Conservation (phyloP, 2,329 filamentous ascomycete genomes). For the Penicillium sp. region DNA sequence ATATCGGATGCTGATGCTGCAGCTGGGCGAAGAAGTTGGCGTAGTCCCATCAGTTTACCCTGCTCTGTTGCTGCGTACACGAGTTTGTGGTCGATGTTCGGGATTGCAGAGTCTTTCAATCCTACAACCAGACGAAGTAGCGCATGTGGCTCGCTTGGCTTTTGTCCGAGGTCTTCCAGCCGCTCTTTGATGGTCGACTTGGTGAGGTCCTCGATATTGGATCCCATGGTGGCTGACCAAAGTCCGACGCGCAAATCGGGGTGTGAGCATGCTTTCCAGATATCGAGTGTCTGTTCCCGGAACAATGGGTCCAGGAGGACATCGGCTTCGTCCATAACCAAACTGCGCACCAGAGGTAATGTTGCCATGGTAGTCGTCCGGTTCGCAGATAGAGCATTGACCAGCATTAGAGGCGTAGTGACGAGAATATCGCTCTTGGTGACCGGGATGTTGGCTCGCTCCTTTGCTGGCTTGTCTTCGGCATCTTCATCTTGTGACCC, state of each 20-base stretch:
- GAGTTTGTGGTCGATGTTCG: conserved; percentile 85
- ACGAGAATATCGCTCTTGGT: conserved; percentile 77
- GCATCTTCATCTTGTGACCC: conserved; percentile 39
- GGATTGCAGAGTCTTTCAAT: conserved; percentile 90
- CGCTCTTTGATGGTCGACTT: conserved; percentile 63
- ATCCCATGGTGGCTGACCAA: conserved; percentile 97
- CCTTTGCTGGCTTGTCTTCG: conserved; percentile 24
- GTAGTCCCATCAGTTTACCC: conserved; percentile 86
- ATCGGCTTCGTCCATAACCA: conserved; percentile 92
- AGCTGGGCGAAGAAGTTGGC: conserved; percentile 80
- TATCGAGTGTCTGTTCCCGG: conserved; percentile 76
- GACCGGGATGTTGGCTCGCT: conserved; percentile 43
- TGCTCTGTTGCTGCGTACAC: conserved; percentile 89
- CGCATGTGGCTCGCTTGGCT: conserved; percentile 36
- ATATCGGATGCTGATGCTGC: conserved; percentile 48
- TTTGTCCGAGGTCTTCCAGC: conserved; percentile 27
- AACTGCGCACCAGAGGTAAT: conserved; percentile 65
- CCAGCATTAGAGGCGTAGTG: conserved; percentile 73
- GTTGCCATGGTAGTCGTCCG: conserved; percentile 44
- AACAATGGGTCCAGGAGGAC: conserved; percentile 90
- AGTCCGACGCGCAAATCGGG: conserved; percentile 70
- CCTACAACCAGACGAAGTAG: conserved; percentile 88
- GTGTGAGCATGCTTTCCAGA: conserved; percentile 77
- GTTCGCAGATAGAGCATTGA: conserved; percentile 65
- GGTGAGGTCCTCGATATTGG: conserved; percentile 79